Base-by-base conservation (phyloP, 1,139 yeast genomes). In the Debaryomyces coudertii region DNA sequence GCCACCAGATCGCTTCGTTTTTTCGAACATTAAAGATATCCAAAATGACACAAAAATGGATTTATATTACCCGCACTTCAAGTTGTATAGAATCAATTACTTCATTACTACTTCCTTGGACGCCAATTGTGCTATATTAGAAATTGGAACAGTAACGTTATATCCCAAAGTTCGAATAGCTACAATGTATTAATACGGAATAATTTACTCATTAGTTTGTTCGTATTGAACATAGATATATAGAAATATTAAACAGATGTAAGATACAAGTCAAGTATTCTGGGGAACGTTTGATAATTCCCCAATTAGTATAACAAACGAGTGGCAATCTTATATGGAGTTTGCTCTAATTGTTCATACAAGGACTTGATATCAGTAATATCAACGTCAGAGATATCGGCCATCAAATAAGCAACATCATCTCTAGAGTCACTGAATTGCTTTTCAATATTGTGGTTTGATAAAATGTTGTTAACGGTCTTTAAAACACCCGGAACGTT, bases 401-500 rank as follows among this genome's bases (percentile, higher is more conserved):
- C 97, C 96, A 93, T 92, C 68, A 93, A 81, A 73, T 95, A 93
- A 45, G 99, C 99, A 62, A 93, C 86, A 49, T 90, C 96, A 54
- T 97, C 97, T 62, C 87, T 83, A 20, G 98, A 90, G 68, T 95
- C 99, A 20, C 97, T 86, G 72, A 85, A 93, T 76, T 93, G 99
- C 73, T 93, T 93, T 73, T 92, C 98, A 69, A 93, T 93, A 72
- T 93, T 95, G 77, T 95, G 95, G 68, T 86, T 85, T 50, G 96
- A 88, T 68, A 93, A 83, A 60, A 93, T 90, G 74, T 93, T 93
- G 78, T 95, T 93, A 62, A 93, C 99, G 37, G 97, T 90, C 69
- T 90, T 88, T 80, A 93, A 80, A 47, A 95, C 99, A 82, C 99
- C 99, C 31, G 99, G 99, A 59, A 95, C 97, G 71, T 93, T 93